Conservation (phyloP, 352 stramenopile genomes). For the Phytophthora quininea region DNA sequence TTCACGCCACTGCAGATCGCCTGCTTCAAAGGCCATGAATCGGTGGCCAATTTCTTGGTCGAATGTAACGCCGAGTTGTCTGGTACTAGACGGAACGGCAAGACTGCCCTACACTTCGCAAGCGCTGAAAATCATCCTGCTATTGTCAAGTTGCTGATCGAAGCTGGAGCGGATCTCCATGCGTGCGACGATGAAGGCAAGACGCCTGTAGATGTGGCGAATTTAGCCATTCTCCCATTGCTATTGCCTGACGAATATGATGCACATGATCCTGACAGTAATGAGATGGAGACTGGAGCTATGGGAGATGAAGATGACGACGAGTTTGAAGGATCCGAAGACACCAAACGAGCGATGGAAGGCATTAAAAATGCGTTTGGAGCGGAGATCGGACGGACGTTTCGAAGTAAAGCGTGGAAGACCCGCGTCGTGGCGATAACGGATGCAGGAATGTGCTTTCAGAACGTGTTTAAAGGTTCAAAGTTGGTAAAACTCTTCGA, state of each 20-base stretch:
- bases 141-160: slow-evolving; percentile 71
- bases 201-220: slow-evolving; percentile 69
- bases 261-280: slow-evolving; percentile 23
- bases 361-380: slow-evolving; percentile 57
- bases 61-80: slow-evolving; percentile 84
- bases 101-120: slow-evolving; percentile 77
- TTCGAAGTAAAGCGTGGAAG: slow-evolving; percentile 70
- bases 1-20: slow-evolving; percentile 85
- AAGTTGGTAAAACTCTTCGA: slow-evolving; percentile 62
- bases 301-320: slow-evolving; percentile 45
- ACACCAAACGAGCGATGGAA: slow-evolving; percentile 19
- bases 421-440: slow-evolving; percentile 54
- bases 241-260: slow-evolving; percentile 58
- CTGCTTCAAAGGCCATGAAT: slow-evolving; percentile 73
- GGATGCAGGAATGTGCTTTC: slow-evolving; percentile 57
- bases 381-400: slow-evolving; percentile 49
- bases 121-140: slow-evolving; percentile 60
- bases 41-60: slow-evolving; percentile 76
- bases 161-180: slow-evolving; percentile 72
- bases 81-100: slow-evolving; percentile 69
- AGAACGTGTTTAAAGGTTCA: slow-evolving; percentile 48
- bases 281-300: slow-evolving; percentile 24
- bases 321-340: slow-evolving; percentile 33
- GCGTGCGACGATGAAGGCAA: slow-evolving; percentile 63
- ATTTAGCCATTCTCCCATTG: slow-evolving; percentile 46